Conservation (phyloP, 179 eudicot genomes). For the Actinidia polygama region DNA sequence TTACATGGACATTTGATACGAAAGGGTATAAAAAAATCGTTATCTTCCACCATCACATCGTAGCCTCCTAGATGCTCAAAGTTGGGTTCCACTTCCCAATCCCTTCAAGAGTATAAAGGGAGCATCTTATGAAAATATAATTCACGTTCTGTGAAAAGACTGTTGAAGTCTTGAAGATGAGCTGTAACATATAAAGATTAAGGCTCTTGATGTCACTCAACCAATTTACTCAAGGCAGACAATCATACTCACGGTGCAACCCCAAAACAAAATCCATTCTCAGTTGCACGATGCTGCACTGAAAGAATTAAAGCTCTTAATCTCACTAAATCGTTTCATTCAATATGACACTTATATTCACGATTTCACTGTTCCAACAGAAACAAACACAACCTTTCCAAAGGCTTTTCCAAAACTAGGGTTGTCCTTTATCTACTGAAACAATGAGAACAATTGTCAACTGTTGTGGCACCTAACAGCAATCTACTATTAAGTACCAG, state of each 20-base stretch:
- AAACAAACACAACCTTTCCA: neutral
- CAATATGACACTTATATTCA: neutral
- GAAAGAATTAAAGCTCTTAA: neutral
- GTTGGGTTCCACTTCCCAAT: constrained; percentile 8
- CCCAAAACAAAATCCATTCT: neutral
- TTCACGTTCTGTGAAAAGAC: neutral
- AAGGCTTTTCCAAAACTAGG: neutral
- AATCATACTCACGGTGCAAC: neutral
- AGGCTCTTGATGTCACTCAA: neutral
- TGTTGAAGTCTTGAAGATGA: neutral
- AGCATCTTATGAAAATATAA: neutral
- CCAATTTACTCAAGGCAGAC: neutral
- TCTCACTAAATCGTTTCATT: neutral
- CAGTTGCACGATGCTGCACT: neutral
- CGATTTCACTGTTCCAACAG: neutral
- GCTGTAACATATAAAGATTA: neutral
- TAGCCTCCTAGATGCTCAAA: neutral
- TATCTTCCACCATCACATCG: neutral
- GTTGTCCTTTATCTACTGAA: neutral
- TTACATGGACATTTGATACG: neutral
- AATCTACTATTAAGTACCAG: neutral
- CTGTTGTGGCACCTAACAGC: neutral
- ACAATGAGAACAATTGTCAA: neutral
- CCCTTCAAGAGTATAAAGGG: neutral
- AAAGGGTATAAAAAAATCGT: neutral